Percentiles rank a stretch among this genome's conserved stretches.
phyloP scores from a whole-genome alignment of 768 basidiomycete genomes.

The Termitomyces sp. region DNA sequence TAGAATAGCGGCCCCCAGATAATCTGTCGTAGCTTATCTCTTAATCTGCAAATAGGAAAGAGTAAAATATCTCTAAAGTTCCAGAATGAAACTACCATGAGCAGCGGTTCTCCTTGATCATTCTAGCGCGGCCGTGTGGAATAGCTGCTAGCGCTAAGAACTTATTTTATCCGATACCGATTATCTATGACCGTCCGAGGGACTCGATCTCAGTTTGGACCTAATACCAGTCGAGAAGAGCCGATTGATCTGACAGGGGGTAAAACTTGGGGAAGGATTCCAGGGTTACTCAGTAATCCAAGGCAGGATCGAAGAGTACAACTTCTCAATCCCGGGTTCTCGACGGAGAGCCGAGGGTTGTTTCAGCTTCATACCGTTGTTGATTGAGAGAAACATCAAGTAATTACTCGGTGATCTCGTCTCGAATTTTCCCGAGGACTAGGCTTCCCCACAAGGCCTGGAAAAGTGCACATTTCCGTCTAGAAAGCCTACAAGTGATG shows the following conservation, averaged over 20 bases:
- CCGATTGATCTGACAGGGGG: conserved; percentile 4
- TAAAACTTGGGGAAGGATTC: conserved; percentile 1
- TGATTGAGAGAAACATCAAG: not conserved
- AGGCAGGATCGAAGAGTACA: conserved; percentile 4
- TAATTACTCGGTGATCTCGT: not conserved
- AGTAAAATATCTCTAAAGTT: not conserved
- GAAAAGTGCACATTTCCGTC: not conserved
- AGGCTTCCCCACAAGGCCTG: not conserved
- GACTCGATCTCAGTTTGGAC: not conserved
- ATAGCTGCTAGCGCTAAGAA: not conserved
- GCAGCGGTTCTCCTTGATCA: not conserved
- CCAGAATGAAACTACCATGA: not conserved
- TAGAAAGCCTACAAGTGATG: not conserved
- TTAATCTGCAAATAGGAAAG: not conserved
- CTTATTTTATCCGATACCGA: not conserved
- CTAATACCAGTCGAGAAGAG: conserved; percentile 1
- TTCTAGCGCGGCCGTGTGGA: not conserved
- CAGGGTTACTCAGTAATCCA: conserved; percentile 6
- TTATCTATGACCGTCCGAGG: conserved; percentile 8
- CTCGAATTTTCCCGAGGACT: not conserved
- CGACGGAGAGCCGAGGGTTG: not conserved
- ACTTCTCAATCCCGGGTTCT: conserved; percentile 7
- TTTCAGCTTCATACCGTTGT: not conserved
- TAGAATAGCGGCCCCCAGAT: not conserved
- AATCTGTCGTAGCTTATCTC: not conserved